These are phyloP conservation scores for Mrakia hoshinonis DNA, from an alignment of 768 basidiomycete genomes.

Conservation along the genomic window DNA sequence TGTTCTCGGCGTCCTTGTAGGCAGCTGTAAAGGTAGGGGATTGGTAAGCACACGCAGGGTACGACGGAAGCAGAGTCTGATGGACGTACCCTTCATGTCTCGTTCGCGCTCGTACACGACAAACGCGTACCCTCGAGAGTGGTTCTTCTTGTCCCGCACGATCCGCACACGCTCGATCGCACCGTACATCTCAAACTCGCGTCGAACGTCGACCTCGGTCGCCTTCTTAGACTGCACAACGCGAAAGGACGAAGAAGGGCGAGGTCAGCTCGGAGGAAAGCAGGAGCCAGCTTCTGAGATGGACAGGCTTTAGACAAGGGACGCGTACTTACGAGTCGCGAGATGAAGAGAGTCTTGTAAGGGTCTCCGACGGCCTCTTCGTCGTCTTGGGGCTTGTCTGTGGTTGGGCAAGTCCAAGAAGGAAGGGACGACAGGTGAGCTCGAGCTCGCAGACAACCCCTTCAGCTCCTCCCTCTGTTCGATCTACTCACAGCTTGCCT, in stretches of 20 bases:
- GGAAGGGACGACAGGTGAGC: not conserved
- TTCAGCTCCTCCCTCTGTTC: not conserved
- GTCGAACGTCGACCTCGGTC: slow-evolving; percentile 80
- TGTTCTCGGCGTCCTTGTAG: slow-evolving; percentile 96
- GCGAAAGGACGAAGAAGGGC: not conserved
- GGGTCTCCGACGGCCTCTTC: slow-evolving; percentile 86
- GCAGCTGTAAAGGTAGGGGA: slow-evolving; percentile 45
- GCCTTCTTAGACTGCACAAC: slow-evolving; percentile 69
- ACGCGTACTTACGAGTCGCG: slow-evolving; percentile 59
- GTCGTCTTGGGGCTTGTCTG: slow-evolving; percentile 91
- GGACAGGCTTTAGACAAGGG: not conserved
- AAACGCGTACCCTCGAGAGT: slow-evolving; percentile 88
- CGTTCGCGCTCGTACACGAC: slow-evolving; percentile 95
- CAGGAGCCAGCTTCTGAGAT: not conserved
- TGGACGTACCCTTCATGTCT: slow-evolving; percentile 86
- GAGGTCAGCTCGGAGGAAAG: not conserved
- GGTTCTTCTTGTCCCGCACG: slow-evolving; percentile 79
- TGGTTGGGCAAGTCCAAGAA: slow-evolving; percentile 19
- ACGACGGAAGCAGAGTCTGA: not conserved
- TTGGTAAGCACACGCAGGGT: not conserved
- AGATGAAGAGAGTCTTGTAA: slow-evolving; percentile 96
- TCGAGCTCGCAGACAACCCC: not conserved
- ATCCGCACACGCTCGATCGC: slow-evolving; percentile 89
- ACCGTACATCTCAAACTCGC: slow-evolving; percentile 92
- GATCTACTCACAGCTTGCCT: slow-evolving; percentile 51